phyloP scores from a whole-genome alignment of 352 stramenopile genomes.

The Globisporangium uncinulatum region DNA sequence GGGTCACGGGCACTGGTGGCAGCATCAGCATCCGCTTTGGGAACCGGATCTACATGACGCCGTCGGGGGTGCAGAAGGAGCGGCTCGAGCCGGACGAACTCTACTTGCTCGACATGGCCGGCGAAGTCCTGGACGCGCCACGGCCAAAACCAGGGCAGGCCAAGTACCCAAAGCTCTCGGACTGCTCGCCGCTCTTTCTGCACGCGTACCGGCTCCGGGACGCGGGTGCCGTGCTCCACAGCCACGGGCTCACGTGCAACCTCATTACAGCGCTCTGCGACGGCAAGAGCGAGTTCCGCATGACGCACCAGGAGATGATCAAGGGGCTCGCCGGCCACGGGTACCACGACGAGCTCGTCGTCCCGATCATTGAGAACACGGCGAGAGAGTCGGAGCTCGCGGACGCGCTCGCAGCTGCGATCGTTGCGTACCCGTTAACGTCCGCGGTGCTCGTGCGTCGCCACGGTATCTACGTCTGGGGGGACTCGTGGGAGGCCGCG shows the following conservation, averaged over 20 bases:
- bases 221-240: slow-evolving; percentile 72
- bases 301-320: slow-evolving; percentile 97
- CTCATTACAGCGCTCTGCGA: slow-evolving; percentile 90
- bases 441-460: slow-evolving; percentile 92
- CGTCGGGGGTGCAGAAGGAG: slow-evolving; percentile 96
- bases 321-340: slow-evolving; percentile 92
- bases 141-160: slow-evolving; percentile 25
- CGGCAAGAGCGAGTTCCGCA: slow-evolving; percentile 71
- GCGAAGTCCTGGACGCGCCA: slow-evolving; percentile 66
- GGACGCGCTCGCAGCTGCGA: slow-evolving; percentile 79
- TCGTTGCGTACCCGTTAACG: slow-evolving; percentile 84
- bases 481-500: slow-evolving; percentile 92
- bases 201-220: slow-evolving; percentile 86
- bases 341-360: slow-evolving; percentile 90
- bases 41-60: slow-evolving; percentile 94
- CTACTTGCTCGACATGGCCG: slow-evolving; percentile 90
- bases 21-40: slow-evolving; percentile 91
- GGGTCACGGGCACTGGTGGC: slow-evolving; percentile 94
- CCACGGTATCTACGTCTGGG: slow-evolving; percentile 96
- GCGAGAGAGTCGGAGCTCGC: slow-evolving; percentile 90
- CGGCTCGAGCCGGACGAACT: slow-evolving; percentile 93
- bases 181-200: slow-evolving; percentile 93
- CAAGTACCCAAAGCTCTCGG: slow-evolving; percentile 82
- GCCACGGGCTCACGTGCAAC: slow-evolving; percentile 81
- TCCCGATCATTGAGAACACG: slow-evolving; percentile 97